phyloP scores from a whole-genome alignment of 2,329 filamentous ascomycete species.

The Canariomyces notabilis region DNA sequence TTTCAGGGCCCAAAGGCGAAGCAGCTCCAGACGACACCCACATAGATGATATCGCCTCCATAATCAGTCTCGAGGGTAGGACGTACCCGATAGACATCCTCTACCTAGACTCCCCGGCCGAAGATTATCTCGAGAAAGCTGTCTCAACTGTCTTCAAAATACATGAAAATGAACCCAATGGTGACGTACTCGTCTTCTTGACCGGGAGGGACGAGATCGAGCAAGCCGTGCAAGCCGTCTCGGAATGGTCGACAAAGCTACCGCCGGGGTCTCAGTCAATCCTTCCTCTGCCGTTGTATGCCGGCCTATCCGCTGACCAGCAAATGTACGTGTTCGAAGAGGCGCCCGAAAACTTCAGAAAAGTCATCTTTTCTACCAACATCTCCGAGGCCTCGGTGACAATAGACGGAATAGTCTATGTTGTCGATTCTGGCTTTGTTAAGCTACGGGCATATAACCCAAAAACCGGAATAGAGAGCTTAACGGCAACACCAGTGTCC shows the following conservation, averaged over 20 bases:
- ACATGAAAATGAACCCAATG: conserved; percentile 71
- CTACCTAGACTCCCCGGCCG: conserved; percentile 70
- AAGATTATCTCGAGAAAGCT: conserved; percentile 81
- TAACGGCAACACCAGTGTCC: conserved; percentile 77
- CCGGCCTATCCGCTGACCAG: conserved; percentile 81
- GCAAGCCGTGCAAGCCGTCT: conserved; percentile 69
- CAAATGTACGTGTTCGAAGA: conserved; percentile 95
- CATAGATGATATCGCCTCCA: conserved; percentile 43
- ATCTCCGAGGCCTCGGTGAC: conserved; percentile 96
- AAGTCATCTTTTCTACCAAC: conserved; percentile 90
- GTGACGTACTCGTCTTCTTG: conserved; percentile 86
- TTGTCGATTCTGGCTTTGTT: conserved; percentile 86
- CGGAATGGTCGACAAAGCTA: conserved; percentile 63
- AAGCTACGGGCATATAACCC: conserved; percentile 86
- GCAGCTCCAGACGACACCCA: conserved; percentile 30
- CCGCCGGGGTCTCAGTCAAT: conserved; percentile 55
- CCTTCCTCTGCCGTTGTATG: conserved; percentile 75
- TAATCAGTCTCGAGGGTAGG: conserved; percentile 81
- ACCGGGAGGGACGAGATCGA: conserved; percentile 95
- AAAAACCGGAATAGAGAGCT: conserved; percentile 75
- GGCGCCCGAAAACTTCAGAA: conserved; percentile 73
- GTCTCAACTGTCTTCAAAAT: conserved; percentile 84
- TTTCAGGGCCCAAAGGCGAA: conserved; percentile 42
- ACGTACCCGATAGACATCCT: conserved; percentile 85
- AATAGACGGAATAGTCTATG: conserved; percentile 85